Evolutionary conservation across 2,329 filamentous ascomycete species (phyloP).

Genomic region (Macrophomina phaseolina): DNA sequence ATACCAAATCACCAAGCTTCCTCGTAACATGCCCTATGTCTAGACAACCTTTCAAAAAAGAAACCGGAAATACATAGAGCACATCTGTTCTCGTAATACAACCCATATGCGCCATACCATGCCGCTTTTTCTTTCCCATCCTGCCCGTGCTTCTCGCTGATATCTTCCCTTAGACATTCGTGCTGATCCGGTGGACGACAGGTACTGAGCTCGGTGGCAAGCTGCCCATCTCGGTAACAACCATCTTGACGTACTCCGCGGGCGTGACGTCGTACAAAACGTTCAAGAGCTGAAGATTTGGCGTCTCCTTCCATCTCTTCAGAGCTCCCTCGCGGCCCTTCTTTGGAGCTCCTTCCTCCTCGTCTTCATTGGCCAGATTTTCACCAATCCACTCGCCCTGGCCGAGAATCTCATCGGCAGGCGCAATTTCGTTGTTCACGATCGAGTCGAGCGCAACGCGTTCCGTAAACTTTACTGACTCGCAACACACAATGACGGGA

Average conservation of each 20-base stretch:
- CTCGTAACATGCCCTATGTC: not conserved
- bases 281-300: constrained; percentile 65
- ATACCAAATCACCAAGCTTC: not conserved
- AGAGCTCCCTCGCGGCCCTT: constrained; percentile 45
- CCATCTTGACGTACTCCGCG: constrained; percentile 82
- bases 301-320: constrained; percentile 43
- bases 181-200: constrained; percentile 66
- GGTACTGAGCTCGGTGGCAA: constrained; percentile 86
- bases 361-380: constrained; percentile 39
- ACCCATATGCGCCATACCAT: constrained; percentile 16
- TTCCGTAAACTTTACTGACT: constrained; percentile 93
- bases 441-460: constrained; percentile 90
- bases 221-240: constrained; percentile 89
- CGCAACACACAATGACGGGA: constrained; percentile 87
- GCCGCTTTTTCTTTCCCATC: constrained; percentile 17
- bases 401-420: constrained; percentile 68
- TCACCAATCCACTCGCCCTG: constrained; percentile 42
- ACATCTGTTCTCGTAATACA: constrained; percentile 5
- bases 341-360: constrained; percentile 48
- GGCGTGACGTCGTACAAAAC: constrained; percentile 93
- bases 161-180: constrained; percentile 28
- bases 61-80: constrained; percentile 5
- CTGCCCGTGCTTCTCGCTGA: not conserved
- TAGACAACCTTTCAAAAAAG: not conserved
- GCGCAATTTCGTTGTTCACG: constrained; percentile 89